These are phyloP conservation scores for Fusarium humuli DNA, from an alignment of 2,329 filamentous ascomycete genomes.

Conservation along the genomic window DNA sequence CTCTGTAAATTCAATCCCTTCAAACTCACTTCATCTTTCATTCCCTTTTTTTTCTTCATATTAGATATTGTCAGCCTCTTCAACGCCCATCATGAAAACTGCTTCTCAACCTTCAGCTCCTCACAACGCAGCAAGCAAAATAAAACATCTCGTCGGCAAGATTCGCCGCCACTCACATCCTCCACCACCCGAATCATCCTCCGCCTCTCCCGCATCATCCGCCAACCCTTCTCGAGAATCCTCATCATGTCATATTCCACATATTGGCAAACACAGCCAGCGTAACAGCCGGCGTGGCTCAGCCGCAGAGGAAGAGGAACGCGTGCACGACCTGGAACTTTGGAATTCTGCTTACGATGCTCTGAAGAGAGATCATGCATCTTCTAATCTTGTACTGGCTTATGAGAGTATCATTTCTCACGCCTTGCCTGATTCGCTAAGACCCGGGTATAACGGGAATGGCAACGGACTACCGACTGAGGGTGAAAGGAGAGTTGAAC, in stretches of 20 bases:
- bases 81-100: conserved; percentile 34
- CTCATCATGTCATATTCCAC: conserved; percentile 25
- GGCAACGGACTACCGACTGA: conserved; percentile 39
- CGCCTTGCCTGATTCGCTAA: conserved; percentile 50
- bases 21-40: background rate
- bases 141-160: conserved; percentile 42
- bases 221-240: conserved; percentile 27
- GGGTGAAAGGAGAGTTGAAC: conserved; percentile 45
- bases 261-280: conserved; percentile 28
- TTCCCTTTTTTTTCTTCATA: background rate
- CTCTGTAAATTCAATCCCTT: background rate
- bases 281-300: conserved; percentile 25
- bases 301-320: conserved; percentile 28
- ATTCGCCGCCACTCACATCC: conserved; percentile 38
- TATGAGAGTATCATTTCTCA: conserved; percentile 54
- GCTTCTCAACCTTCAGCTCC: conserved; percentile 23
- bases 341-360: conserved; percentile 53
- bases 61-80: background rate
- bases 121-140: conserved; percentile 29
- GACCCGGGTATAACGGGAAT: conserved; percentile 46
- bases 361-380: conserved; percentile 47
- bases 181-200: conserved; percentile 15
- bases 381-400: conserved; percentile 49
- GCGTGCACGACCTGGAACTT: conserved; percentile 45
- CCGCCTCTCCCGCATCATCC: conserved; percentile 28